Conservation (phyloP, 176 grass and related monocot species). For the maize (Zea mays) region Zm-B73-REFERENCE-NAM-5.0 NC_050101.1:8599001-8599500, state of each 20-base stretch:
- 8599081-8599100: no score
- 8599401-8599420: background rate
- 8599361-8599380: background rate
- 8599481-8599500: background rate
- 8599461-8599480: background rate
- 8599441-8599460: background rate
- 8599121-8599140: no score
- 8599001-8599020: no score
- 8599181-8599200: no score
- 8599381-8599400: rapidly evolving
- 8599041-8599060: no score
- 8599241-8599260: background rate
- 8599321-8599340: background rate
- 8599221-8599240: no score
- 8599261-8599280: background rate
- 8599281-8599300: background rate
- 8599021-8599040: no score
- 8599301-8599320: background rate
- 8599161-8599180: no score
- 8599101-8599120: no score
- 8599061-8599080: no score
- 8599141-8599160: no score
- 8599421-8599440: background rate
- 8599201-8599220: no score
- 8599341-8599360: background rate